phyloP scores from a whole-genome alignment of 148 eudicot species.

The Vaccinium corymbosum region DNA sequence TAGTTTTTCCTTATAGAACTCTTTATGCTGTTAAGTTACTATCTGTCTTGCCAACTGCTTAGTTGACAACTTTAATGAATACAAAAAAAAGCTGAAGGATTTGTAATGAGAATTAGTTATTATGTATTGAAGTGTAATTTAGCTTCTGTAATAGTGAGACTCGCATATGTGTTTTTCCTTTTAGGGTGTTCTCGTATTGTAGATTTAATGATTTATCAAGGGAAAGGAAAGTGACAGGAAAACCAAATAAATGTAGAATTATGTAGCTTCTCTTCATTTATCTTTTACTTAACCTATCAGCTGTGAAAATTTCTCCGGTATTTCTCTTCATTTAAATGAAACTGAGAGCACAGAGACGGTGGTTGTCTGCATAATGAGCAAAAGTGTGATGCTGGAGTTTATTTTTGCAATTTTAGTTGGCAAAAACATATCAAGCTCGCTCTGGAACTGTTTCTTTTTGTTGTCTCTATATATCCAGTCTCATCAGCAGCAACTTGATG shows the following conservation, averaged over 20 bases:
- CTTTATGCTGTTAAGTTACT: not conserved
- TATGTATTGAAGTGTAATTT: not conserved
- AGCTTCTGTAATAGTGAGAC: not conserved
- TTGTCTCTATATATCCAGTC: slow-evolving; percentile 41
- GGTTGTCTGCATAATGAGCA: not conserved
- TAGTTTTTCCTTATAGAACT: not conserved
- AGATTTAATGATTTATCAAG: not conserved
- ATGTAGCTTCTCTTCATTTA: not conserved
- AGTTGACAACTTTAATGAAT: not conserved
- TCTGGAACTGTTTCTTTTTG: not conserved
- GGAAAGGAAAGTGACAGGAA: not conserved
- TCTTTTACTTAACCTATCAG: not conserved
- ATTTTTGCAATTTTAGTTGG: not conserved
- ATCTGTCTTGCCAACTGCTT: not conserved
- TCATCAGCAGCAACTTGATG: slow-evolving; percentile 85
- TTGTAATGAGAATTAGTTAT: not conserved
- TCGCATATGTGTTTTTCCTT: not conserved
- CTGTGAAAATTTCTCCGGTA: not conserved
- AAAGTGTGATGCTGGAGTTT: not conserved
- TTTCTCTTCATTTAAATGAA: not conserved
- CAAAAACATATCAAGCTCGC: not conserved
- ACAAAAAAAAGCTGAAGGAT: not conserved
- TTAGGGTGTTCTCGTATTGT: not conserved
- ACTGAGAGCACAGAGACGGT: not conserved
- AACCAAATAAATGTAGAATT: not conserved